phyloP scores from a whole-genome alignment of 345 rosid species.

The Citrus maxima region DNA sequence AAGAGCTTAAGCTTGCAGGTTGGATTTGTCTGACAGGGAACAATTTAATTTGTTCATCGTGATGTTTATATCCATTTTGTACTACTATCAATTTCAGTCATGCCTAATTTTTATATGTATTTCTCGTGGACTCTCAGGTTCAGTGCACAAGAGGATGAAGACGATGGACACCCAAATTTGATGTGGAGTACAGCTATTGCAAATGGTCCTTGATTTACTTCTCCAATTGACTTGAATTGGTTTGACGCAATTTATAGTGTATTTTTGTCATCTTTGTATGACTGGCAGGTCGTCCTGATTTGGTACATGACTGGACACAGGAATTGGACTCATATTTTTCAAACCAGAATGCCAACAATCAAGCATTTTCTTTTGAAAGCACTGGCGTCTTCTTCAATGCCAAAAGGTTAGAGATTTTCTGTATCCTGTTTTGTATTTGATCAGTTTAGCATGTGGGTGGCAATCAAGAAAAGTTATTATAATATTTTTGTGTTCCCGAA shows the following conservation, averaged over 20 bases:
- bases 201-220: constrained; percentile 55
- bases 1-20: background rate
- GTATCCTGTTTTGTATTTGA: constrained; percentile 5
- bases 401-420: constrained; percentile 62
- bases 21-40: background rate
- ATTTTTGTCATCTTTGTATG: constrained; percentile 22
- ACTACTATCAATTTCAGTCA: background rate
- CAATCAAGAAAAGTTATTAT: background rate
- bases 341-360: constrained; percentile 69
- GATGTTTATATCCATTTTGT: background rate
- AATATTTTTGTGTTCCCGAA: background rate
- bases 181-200: constrained; percentile 88
- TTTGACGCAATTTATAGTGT: constrained; percentile 14
- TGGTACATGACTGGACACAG: constrained; percentile 81
- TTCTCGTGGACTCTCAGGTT: constrained; percentile 42
- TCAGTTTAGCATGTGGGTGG: constrained; percentile 13
- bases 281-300: constrained; percentile 78
- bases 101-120: background rate
- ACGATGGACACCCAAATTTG: constrained; percentile 53
- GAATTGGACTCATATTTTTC: constrained; percentile 72
- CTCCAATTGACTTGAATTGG: constrained; percentile 12
- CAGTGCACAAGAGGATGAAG: constrained; percentile 90
- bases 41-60: background rate
- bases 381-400: constrained; percentile 99
- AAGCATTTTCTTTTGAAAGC: constrained; percentile 86